phyloP scores from a whole-genome alignment of 2,329 filamentous ascomycete species.

The Botrytis hyacinthi region DNA sequence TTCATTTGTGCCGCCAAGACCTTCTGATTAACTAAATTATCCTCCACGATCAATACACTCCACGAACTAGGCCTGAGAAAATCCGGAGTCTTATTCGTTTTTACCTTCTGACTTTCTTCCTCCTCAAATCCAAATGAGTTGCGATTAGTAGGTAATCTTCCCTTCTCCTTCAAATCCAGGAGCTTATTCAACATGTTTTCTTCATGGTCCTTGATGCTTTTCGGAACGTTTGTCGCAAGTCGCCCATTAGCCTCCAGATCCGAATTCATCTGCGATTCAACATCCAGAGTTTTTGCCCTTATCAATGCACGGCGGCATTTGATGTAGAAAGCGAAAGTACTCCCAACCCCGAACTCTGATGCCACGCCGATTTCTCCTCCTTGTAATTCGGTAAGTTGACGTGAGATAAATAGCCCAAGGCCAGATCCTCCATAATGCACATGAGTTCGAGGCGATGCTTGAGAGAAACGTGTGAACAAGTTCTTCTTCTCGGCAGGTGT shows the following conservation, averaged over 20 bases:
- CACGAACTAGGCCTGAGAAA: constrained; percentile 5
- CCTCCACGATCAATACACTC: constrained; percentile 54
- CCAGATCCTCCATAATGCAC: constrained; percentile 78
- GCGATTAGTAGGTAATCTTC: constrained; percentile 1
- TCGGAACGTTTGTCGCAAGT: constrained; percentile 22
- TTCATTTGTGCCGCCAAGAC: constrained; percentile 53
- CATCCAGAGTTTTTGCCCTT: constrained; percentile 2
- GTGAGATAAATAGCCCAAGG: constrained; percentile 74
- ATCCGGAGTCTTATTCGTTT: not conserved
- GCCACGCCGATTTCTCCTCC: constrained; percentile 76
- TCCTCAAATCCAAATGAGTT: constrained; percentile 16
- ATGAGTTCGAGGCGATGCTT: constrained; percentile 72
- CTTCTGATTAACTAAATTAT: constrained; percentile 60
- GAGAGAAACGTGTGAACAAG: constrained; percentile 75
- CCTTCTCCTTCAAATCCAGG: constrained; percentile 2
- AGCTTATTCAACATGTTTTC: constrained; percentile 10
- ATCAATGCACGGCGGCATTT: constrained; percentile 45
- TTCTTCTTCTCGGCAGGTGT: constrained; percentile 67
- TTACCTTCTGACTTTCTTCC: constrained; percentile 1
- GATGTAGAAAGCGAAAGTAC: constrained; percentile 74
- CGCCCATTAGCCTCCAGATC: constrained; percentile 17
- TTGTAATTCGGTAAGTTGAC: constrained; percentile 76
- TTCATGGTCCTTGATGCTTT: constrained; percentile 17
- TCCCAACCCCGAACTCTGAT: constrained; percentile 65
- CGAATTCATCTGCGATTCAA: constrained; percentile 4